Base-by-base conservation (phyloP, 2,329 filamentous ascomycete species). In the Botryotinia narcissicola region DNA sequence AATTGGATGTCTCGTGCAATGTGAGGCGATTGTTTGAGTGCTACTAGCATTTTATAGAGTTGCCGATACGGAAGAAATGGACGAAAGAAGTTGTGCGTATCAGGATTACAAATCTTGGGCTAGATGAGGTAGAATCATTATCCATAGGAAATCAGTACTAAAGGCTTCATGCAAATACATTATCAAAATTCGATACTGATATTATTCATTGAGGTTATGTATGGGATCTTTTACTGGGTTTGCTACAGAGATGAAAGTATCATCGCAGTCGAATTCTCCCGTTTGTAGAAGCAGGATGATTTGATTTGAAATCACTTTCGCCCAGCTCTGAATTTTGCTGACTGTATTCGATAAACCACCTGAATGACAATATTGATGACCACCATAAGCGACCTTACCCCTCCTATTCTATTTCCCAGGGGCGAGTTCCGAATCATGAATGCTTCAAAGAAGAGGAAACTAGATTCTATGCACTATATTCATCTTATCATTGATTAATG, bases 1-100 rank as follows among this genome's bases (percentile, higher is more conserved):
- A 69, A 57, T 25, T 69, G 66, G 66, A 57, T 69, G 66, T 57
- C 48, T 57, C 66, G 66, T 57, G 48, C 66, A 4, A 69, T 69
- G 66, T 69, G 66, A 69, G n/a, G 18, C 6, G 32, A 32, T 25
- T 1, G 2, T 32, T 44, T 32, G 37, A 18, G 32, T 42, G 6
- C 29, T 32, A 29, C n/a, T 5, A 10, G 51, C n/a, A 8, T 42
- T 22, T 57, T 54, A 0, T 57, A 18, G 2, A 42, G 48, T 12
- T 57, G 6, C 10, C 20, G 10, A 40, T 1, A 40, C 14, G 18
- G n/a, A 4, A 25, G 35, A 7, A 32, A 57, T 16, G n/a, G 20
- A 22, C 9, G 25, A 29, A 8, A 57, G 3, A 25, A 32, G 3
- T 3, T 42, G 10, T 20, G 8, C 20, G 10, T 10, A 10, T 57